A percentile compares a stretch with the other conserved stretches of the same genome.
Evolutionary conservation across 2,329 filamentous ascomycete species (phyloP).

Genomic region (Exophiala oligosperma): DNA sequence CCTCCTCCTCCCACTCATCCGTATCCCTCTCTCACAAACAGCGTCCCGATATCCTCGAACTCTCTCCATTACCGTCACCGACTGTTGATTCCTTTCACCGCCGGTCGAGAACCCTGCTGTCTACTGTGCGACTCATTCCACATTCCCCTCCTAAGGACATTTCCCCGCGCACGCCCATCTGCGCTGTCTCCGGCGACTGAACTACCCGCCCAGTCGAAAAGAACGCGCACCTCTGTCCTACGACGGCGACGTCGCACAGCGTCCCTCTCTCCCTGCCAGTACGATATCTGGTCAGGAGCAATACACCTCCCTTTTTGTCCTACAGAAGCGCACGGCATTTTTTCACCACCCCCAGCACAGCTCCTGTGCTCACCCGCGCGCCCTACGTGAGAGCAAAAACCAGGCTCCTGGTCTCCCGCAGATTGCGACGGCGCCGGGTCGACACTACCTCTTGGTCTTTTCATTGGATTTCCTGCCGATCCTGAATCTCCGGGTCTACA

Average conservation of each 20-base stretch:
- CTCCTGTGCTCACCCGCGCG: background rate
- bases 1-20: background rate
- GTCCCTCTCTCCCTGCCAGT: slow-evolving; percentile 1
- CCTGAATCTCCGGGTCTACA: slow-evolving; percentile 8
- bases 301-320: slow-evolving; percentile 1
- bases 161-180: background rate
- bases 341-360: background rate
- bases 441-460: slow-evolving; percentile 6
- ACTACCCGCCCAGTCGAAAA: slow-evolving; percentile 1
- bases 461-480: slow-evolving; percentile 2
- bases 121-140: background rate
- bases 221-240: slow-evolving; percentile 20
- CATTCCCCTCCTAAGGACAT: background rate
- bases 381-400: background rate
- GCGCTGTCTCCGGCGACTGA: slow-evolving; percentile 1
- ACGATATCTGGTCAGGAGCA: background rate
- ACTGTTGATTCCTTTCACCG: background rate
- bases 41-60: background rate
- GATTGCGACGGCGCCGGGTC: slow-evolving; percentile 1
- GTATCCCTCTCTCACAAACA: background rate
- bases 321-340: slow-evolving; percentile 1
- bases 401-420: background rate
- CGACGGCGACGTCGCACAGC: slow-evolving; percentile 17
- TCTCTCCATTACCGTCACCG: background rate
- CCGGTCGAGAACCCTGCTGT: background rate